These are phyloP conservation scores for Leishmania tarentolae DNA, from an alignment of 208 protist genomes.

Conservation along the genomic window DNA sequence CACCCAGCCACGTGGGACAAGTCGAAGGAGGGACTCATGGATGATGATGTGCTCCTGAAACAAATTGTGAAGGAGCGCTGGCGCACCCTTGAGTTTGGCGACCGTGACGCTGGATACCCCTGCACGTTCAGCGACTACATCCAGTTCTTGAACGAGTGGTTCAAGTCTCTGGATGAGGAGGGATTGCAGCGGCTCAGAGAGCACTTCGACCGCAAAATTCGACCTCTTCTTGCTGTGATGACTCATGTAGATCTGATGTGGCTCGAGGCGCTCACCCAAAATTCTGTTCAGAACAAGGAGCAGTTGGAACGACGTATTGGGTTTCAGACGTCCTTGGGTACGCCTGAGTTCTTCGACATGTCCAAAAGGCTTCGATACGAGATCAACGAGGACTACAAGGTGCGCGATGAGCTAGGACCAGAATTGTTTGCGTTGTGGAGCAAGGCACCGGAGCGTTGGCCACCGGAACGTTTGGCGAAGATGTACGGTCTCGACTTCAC, in stretches of 20 bases:
- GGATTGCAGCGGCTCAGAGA: slow-evolving; percentile 90
- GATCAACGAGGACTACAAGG: slow-evolving; percentile 95
- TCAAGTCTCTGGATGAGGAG: slow-evolving; percentile 92
- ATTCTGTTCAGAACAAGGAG: slow-evolving; percentile 87
- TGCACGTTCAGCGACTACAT: slow-evolving; percentile 94
- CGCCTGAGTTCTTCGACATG: slow-evolving; percentile 94
- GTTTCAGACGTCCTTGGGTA: slow-evolving; percentile 92
- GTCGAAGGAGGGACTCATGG: slow-evolving; percentile 63
- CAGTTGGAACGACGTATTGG: slow-evolving; percentile 87
- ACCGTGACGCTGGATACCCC: slow-evolving; percentile 84
- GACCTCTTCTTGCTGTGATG: slow-evolving; percentile 92
- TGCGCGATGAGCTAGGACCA: slow-evolving; percentile 92
- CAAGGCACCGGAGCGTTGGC: slow-evolving; percentile 93
- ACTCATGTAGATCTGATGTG: slow-evolving; percentile 90
- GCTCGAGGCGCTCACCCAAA: slow-evolving; percentile 92
- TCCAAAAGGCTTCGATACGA: slow-evolving; percentile 90
- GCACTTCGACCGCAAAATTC: slow-evolving; percentile 93
- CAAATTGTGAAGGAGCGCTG: slow-evolving; percentile 90
- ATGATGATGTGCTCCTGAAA: slow-evolving; percentile 85
- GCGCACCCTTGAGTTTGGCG: slow-evolving; percentile 92
- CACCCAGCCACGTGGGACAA: slow-evolving; percentile 48
- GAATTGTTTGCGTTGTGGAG: slow-evolving; percentile 94
- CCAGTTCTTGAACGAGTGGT: slow-evolving; percentile 95
- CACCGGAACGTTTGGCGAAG: slow-evolving; percentile 92
- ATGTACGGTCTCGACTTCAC: slow-evolving; percentile 95